Conservation (phyloP, 176 grass and related monocot genomes). For the Hordeum vulgare region MorexV3_pseudomolecules_assembly NC_058522.1:517239373-517239872, state of each 20-base stretch:
- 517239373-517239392: neutral
- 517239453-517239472: neutral
- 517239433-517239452: neutral
- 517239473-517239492: neutral
- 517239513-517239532: neutral
- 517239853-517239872: slow-evolving; percentile 59
- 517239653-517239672: slow-evolving; percentile 28
- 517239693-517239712: slow-evolving; percentile 69
- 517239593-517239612: slow-evolving; percentile 14
- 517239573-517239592: slow-evolving; percentile 12
- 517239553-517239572: neutral
- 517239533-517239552: neutral
- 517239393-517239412: neutral
- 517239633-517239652: slow-evolving; percentile 21
- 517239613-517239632: neutral
- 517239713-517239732: slow-evolving; percentile 86
- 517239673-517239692: slow-evolving; percentile 58
- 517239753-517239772: slow-evolving; percentile 78
- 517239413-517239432: neutral
- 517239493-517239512: neutral
- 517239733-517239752: slow-evolving; percentile 68
- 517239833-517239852: slow-evolving; percentile 66
- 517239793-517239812: slow-evolving; percentile 73
- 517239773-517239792: slow-evolving; percentile 65
- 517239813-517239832: slow-evolving; percentile 75